Evolutionary conservation across 2,329 filamentous ascomycete genomes (phyloP).

Genomic region (Aspergillus ibericus): DNA sequence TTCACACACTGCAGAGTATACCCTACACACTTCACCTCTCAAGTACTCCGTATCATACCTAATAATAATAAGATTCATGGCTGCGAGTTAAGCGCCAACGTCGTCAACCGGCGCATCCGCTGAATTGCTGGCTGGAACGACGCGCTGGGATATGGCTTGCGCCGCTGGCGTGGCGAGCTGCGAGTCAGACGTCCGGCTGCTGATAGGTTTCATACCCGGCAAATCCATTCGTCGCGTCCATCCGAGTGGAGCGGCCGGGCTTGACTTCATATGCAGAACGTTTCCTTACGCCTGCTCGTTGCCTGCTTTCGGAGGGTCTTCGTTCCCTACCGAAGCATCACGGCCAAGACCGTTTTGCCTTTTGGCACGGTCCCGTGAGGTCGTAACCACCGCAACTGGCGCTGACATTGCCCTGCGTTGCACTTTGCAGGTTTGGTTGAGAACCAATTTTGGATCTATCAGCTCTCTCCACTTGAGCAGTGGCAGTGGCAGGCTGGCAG

Average conservation of each 20-base stretch:
- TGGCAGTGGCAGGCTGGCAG: too few relatives aligned
- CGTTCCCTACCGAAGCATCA: not conserved
- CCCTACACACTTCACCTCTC: not conserved
- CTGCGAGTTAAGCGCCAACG: constrained; percentile 9
- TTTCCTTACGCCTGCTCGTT: constrained; percentile 11
- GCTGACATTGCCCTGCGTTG: constrained; percentile 9
- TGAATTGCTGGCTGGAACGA: constrained; percentile 2
- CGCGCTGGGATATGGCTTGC: constrained; percentile 18
- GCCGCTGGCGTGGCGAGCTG: constrained; percentile 20
- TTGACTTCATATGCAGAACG: constrained; percentile 20
- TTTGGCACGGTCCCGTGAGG: constrained; percentile 10
- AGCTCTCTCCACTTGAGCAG: not conserved
- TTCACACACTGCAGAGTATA: not conserved
- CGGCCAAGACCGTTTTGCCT: constrained; percentile 4
- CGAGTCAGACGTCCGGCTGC: constrained; percentile 18
- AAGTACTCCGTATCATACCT: too few relatives aligned
- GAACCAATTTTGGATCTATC: constrained; percentile 20
- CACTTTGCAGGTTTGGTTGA: constrained; percentile 16
- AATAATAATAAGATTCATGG: constrained; percentile 6
- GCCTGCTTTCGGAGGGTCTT: constrained; percentile 2
- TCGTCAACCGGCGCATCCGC: constrained; percentile 4
- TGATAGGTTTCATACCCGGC: constrained; percentile 12
- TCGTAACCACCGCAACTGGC: constrained; percentile 6
- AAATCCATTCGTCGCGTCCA: constrained; percentile 13
- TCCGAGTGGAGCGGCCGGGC: constrained; percentile 19